Percentiles rank a stretch among this genome's conserved stretches.
phyloP scores from a whole-genome alignment of 2,329 filamentous ascomycete genomes.

The Colletotrichum spinosum region DNA sequence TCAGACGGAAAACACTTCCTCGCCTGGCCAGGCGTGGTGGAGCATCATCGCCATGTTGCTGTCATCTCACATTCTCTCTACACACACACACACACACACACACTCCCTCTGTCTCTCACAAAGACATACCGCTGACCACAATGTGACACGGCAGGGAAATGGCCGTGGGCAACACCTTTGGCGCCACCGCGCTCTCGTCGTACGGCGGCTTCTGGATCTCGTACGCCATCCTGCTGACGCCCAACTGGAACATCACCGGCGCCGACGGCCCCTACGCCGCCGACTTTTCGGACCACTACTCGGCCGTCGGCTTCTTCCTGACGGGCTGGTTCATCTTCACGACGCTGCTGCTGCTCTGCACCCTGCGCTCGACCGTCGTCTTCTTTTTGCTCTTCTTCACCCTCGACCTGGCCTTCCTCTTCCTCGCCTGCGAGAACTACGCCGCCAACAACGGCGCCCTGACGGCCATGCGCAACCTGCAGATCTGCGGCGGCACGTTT shows the following conservation, averaged over 20 bases:
- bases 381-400: conserved; percentile 84
- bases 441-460: conserved; percentile 63
- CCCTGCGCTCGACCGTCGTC: conserved; percentile 80
- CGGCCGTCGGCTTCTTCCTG: conserved; percentile 80
- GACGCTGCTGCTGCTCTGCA: conserved; percentile 78
- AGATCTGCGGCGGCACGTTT: conserved; percentile 81
- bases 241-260: conserved; percentile 69
- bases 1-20: too few relatives aligned
- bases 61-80: too few relatives aligned
- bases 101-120: conserved; percentile 9
- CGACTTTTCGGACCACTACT: conserved; percentile 60
- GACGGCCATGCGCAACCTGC: conserved; percentile 60
- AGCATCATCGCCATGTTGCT: too few relatives aligned
- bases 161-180: conserved; percentile 88
- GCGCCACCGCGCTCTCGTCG: conserved; percentile 83
- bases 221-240: conserved; percentile 79
- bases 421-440: conserved; percentile 74
- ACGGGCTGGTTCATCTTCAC: conserved; percentile 90
- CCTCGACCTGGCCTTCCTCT: conserved; percentile 80
- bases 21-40: too few relatives aligned
- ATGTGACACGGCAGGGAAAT: conserved; percentile 72
- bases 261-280: conserved; percentile 58
- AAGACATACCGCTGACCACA: conserved; percentile 28
- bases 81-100: conserved; percentile 4
- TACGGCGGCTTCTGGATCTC: conserved; percentile 89